Base-by-base conservation (phyloP, 73 alveolate genomes). In the Tetrahymena borealis region DNA sequence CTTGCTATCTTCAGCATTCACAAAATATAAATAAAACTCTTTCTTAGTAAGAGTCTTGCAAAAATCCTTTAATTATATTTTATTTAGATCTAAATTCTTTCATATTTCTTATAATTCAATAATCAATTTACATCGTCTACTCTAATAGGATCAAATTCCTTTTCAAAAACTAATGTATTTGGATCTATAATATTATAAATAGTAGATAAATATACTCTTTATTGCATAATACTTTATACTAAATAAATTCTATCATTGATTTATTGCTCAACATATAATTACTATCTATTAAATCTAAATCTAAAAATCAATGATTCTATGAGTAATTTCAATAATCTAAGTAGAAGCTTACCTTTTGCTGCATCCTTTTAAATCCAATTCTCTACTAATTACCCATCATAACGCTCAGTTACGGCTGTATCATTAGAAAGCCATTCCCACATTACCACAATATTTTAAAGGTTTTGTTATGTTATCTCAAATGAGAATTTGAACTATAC, bases 1-100 rank as follows among this genome's bases (percentile, higher is more conserved):
- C 91, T 93, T 93, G 91, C 90, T 93, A 85, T 93, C 95, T 39
- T 93, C 95, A 28, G 95, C 92, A 93, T 93, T 93, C 40, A 93
- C 91, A 38, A 93, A 93, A 38, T 93, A 93, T 38, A 93, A 28
- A 32, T 39, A 93, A 39, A 93, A 93, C 41, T 79, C 91, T 32
- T 85, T 93, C 39, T 78, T 85, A 12, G 95, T 79, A 18, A 93
- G 33, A 24, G 33, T 77, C 38, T 93, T 79, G 8, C 93, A 91
- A 33, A 93, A 93, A 31, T 91, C 78, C 40, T 93, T 60, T 60
- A 24, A 32, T 24, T 60, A 0, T 24, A 24, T 60, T 24, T 24
- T 24, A 60, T 24, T 35, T 18, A 60, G 85, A 32, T 18, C 28
- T 20, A 60, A 60, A 10, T 60, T 60, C 11, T 24, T 24, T 7